Evolutionary conservation across 208 protist genomes (phyloP), one percentile per base, ranked within the genome.

Genomic region (Acanthamoeba royreba): DNA sequence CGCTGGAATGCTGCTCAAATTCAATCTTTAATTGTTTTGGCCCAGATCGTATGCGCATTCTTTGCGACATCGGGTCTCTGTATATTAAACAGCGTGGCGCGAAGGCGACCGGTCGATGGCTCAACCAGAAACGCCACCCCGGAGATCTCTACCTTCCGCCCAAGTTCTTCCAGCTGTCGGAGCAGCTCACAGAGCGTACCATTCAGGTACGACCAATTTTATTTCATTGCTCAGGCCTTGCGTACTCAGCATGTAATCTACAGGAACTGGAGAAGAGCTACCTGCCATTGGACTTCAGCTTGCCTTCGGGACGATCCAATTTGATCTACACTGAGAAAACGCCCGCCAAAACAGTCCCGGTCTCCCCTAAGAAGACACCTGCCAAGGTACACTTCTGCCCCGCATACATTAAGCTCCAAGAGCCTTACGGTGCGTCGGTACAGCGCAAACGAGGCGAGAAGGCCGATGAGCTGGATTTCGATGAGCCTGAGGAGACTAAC

Each of bases 91-190:
- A 83, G 43, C 72, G 72, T 43, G 72, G 72, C 1, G 72, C 72
- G 43, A 83, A 83, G 72, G 72, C 72, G 43, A 83, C 72, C 72
- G 72, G 42, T 2, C 72, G 72, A 3, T 83, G 72, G 72, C 72
- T 83, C 42, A 83, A 83, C 72, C 72, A 83, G 72, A 83, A 83
- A 43, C 72, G 72, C 42, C 72, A 83, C 72, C 72, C 72, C 43
- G 72, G 72, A 38, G 72, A 83, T 43, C 72, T 83, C 42, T 83
- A 53, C 72, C 72, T 83, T 5, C 72, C 72, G 42, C 72, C 72
- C 72, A 83, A 83, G 72, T 83, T 53, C 72, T 83, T 38, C 72
- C 72, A 83, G 72, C 72, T 83, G 43, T 25, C 72, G 25, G 72
- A 83, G 43, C 38, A 83, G 7, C 38, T 83, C 22, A 83, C 38